Conservation (phyloP, 805 yeast species). For the Blastobotrys parvus region DNA sequence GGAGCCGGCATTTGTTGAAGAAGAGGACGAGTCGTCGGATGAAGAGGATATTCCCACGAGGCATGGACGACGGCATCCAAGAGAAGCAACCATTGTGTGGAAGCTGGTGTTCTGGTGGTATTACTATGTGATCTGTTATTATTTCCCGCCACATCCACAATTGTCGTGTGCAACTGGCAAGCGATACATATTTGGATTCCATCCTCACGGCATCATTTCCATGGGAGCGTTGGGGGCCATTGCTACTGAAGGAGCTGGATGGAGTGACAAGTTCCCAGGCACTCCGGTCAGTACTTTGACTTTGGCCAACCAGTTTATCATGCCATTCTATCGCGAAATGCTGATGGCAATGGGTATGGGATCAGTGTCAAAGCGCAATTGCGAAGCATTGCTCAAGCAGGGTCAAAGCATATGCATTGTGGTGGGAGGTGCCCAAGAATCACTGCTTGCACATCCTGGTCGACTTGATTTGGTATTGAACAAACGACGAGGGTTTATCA, state of each 20-base stretch:
- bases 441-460: conserved; percentile 57
- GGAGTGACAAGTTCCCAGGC: conserved; percentile 69
- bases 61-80: background rate
- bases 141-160: conserved; percentile 2
- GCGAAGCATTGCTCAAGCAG: conserved; percentile 51
- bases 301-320: conserved; percentile 66
- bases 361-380: conserved; percentile 70
- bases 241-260: conserved; percentile 73
- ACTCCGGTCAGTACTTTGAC: conserved; percentile 74
- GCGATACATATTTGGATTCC: conserved; percentile 81
- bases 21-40: background rate
- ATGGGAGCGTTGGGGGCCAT: conserved; percentile 83
- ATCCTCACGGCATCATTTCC: conserved; percentile 94
- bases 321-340: conserved; percentile 89
- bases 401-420: conserved; percentile 80
- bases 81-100: conserved; percentile 8
- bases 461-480: conserved; percentile 59
- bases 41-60: background rate
- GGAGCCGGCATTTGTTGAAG: conserved; percentile 47
- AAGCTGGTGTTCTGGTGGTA: conserved; percentile 18
- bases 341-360: conserved; percentile 73
- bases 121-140: conserved; percentile 9
- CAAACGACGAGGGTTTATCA: conserved; percentile 81
- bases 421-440: conserved; percentile 93
- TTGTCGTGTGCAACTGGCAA: conserved; percentile 17